Conservation (phyloP, 495 filamentous ascomycete species). For the Pyrenula massariospora region DNA sequence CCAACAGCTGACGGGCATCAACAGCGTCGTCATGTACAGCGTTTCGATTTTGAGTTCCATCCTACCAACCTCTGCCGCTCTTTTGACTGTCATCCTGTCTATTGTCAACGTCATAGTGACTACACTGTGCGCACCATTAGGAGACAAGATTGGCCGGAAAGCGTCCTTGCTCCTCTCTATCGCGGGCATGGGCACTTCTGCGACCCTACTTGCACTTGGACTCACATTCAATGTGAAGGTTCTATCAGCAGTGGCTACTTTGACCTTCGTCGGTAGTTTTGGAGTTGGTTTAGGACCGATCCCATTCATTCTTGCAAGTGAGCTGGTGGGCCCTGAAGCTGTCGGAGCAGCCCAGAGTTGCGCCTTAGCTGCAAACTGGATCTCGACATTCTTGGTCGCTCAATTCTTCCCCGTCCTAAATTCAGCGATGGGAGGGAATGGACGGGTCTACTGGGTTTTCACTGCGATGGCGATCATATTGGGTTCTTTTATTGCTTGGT, state of each 20-base stretch:
- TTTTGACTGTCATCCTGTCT: slow-evolving; percentile 77
- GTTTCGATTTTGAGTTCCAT: slow-evolving; percentile 73
- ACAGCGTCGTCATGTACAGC: slow-evolving; percentile 96
- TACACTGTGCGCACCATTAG: slow-evolving; percentile 63
- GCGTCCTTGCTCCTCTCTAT: slow-evolving; percentile 70
- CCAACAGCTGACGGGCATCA: slow-evolving; percentile 88
- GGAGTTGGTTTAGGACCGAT: slow-evolving; percentile 87
- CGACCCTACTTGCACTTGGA: slow-evolving; percentile 61
- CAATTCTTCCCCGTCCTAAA: slow-evolving; percentile 89
- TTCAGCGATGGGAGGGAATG: slow-evolving; percentile 55
- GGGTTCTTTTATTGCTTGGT: slow-evolving; percentile 51
- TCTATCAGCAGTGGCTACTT: slow-evolving; percentile 65
- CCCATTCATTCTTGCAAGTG: slow-evolving; percentile 84
- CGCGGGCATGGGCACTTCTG: slow-evolving; percentile 66
- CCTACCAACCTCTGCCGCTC: slow-evolving; percentile 61
- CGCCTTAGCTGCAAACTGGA: slow-evolving; percentile 77
- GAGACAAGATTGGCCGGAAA: slow-evolving; percentile 80
- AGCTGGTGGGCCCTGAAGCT: slow-evolving; percentile 78
- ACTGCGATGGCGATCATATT: slow-evolving; percentile 56
- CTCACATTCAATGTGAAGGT: slow-evolving; percentile 57
- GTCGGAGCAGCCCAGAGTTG: slow-evolving; percentile 82
- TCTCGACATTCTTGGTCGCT: slow-evolving; percentile 81
- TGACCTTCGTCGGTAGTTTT: slow-evolving; percentile 81
- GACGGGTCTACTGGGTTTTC: slow-evolving; percentile 83
- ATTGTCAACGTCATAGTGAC: slow-evolving; percentile 79